phyloP scores from a whole-genome alignment of 495 filamentous ascomycete species.

The Neurospora africana region DNA sequence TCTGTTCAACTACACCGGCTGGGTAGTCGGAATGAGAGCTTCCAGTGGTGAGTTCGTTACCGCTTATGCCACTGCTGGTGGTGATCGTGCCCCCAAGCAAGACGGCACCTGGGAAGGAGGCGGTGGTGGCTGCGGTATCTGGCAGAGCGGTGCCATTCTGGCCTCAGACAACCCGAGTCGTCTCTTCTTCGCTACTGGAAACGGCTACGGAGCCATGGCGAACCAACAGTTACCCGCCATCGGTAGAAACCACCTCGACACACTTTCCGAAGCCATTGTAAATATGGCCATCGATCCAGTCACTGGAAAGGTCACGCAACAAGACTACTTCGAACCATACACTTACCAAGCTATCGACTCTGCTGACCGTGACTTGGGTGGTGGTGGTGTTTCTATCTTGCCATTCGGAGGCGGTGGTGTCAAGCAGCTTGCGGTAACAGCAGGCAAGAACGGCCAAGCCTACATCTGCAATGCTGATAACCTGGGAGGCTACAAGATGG shows the following conservation, averaged over 20 bases:
- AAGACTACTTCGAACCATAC: slow-evolving; percentile 22
- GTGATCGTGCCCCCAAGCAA: slow-evolving; percentile 7
- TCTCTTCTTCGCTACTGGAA: slow-evolving; percentile 8
- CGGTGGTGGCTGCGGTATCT: slow-evolving; percentile 14
- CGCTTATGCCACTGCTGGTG: slow-evolving; percentile 4
- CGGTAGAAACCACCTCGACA: slow-evolving; percentile 8
- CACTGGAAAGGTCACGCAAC: slow-evolving; percentile 20
- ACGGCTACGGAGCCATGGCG: slow-evolving; percentile 5
- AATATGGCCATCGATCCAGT: slow-evolving; percentile 16
- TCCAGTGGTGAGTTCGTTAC: slow-evolving; percentile 8
- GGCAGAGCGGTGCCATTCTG: slow-evolving; percentile 13
- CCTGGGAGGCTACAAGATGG: slow-evolving; percentile 23
- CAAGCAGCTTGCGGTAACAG: slow-evolving; percentile 18
- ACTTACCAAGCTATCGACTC: slow-evolving; percentile 8
- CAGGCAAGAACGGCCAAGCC: slow-evolving; percentile 27
- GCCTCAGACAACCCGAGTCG: slow-evolving; percentile 12
- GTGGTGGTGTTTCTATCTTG: slow-evolving; percentile 19
- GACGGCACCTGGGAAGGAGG: slow-evolving; percentile 14
- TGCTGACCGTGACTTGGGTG: slow-evolving; percentile 5
- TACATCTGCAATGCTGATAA: slow-evolving; percentile 31
- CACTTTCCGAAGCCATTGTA: slow-evolving; percentile 19
- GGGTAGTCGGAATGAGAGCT: slow-evolving; percentile 20
- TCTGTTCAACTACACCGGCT: slow-evolving; percentile 19
- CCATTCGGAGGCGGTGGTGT: slow-evolving; percentile 23
- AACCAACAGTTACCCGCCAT: slow-evolving; percentile 6